Base-by-base conservation (phyloP, 208 protist species). In the Trypanosoma brucei region DNA sequence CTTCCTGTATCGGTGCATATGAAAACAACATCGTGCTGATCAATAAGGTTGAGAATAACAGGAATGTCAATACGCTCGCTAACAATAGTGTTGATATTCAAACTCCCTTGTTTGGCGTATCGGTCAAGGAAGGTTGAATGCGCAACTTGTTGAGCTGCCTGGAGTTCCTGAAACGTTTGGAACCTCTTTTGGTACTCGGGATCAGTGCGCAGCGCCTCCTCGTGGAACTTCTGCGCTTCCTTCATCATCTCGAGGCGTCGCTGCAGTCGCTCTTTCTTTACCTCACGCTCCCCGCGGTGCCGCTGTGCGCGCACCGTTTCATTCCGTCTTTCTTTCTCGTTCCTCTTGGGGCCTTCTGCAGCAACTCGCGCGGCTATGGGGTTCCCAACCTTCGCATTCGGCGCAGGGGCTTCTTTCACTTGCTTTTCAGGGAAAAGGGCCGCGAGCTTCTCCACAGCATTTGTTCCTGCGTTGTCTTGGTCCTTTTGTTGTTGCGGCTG, bases 51-150 rank as follows among this genome's bases (percentile, higher is more conserved):
- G 3, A 78, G 44, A 62, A 81, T 75, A 0, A 68, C 61, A 34
- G 63, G 60, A 46, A 95, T 84, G 68, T 95, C 82, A 14, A 95
- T 81, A n/a, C 85, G 80, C 66, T 92, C 84, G 55, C 60, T 74
- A 58, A 83, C 69, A 14, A 75, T 53, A 33, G 64, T 61, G 67
- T 66, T 72, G 42, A 82, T 46, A 37, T 77, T 72, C 34, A 86
- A 36, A 35, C 70, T 71, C 65, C 84, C 67, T 65, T 89, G 82
- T 22, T 58, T 70, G 2, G 68, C 49, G 65, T 90, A 88, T 44
- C 74, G 76, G 8, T 68, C 74, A 37, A 83, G 75, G 60, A 91
- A 83, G 36, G 54, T 60, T 37, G 58, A 54, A 49, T 88, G 83
- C 5, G 78, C 65, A 34, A 45, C 51, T 44, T 86, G 71, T 70